Base-by-base conservation (phyloP, 2,329 filamentous ascomycete genomes). In the Fusarium protoensiforme region DNA sequence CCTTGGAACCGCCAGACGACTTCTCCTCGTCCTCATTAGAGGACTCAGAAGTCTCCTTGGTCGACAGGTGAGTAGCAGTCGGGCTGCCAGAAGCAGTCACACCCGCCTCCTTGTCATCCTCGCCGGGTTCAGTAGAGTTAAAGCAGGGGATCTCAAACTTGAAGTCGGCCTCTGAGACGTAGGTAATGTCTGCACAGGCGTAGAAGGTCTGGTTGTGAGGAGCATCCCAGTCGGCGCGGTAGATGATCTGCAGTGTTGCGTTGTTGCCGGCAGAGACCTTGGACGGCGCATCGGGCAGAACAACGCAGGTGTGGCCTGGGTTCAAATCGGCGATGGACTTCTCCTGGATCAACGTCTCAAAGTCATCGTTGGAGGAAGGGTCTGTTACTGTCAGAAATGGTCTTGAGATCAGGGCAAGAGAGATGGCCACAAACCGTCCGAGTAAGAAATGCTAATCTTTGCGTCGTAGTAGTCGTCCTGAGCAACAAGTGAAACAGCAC, bases 391-490 rank as follows among this genome's bases (percentile, higher is more conserved):
- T 36, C 1, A 13, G 22, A 24, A 27, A n/a, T 2, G 35, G 11
- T 16, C 13, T 46, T 18, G 39, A 9, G 10, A 36, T 1, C 16
- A 7, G 10, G 2, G 22, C 5, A 14, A 13, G 7, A 4, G 43
- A 81, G 67, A 20, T 4, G 7, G 20, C 0, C 4, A 22, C 48
- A 14, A 80, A 89, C 89, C 82, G 61, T 86, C 82, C 7, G 80
- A 79, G 69, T 89, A 87, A 0, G 89, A 87, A 61, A 91, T 85
- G 61, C 86, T 84, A 22, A 91, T 82, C 59, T 87, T 84, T 27
- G 90, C 80, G 43, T 86, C 83, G 76, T 85, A 90, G 7, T 89
- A 88, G 59, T 90, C 87, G 67, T 90, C 87, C 51, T 90, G 88
- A 22, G 87, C 85, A 8, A 88, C 86, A 5, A 92, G 82, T 2